A percentile compares a stretch with the other conserved stretches of the same genome.
Evolutionary conservation across 2,329 filamentous ascomycete species (phyloP).

Genomic region (Verticillium klebahnii): DNA sequence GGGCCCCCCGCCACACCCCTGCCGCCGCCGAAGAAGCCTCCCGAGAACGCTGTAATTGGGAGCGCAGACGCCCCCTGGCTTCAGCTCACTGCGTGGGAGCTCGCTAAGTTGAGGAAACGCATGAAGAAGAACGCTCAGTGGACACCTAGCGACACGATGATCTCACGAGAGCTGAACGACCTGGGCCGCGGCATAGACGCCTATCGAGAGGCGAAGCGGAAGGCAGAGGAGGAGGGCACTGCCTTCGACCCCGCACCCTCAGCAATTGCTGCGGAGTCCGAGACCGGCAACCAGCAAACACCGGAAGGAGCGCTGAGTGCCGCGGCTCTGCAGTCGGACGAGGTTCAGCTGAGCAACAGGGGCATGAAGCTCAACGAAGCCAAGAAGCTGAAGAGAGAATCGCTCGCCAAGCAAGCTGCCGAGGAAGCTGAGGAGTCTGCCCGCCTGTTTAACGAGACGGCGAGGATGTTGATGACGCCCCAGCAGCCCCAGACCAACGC

Average conservation of each 20-base stretch:
- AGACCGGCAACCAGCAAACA: slow-evolving; percentile 46
- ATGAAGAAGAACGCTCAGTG: slow-evolving; percentile 93
- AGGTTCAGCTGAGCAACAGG: slow-evolving; percentile 62
- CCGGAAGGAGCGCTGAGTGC: slow-evolving; percentile 57
- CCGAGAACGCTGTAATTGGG: slow-evolving; percentile 53
- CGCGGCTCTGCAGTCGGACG: slow-evolving; percentile 52
- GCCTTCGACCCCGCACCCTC: slow-evolving; percentile 48
- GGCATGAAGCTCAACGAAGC: slow-evolving; percentile 77
- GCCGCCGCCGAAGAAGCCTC: slow-evolving; percentile 42
- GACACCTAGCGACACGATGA: slow-evolving; percentile 83
- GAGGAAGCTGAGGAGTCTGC: slow-evolving; percentile 58
- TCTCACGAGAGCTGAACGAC: slow-evolving; percentile 68
- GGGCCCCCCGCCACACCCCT: slow-evolving; percentile 35
- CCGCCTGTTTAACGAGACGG: slow-evolving; percentile 45
- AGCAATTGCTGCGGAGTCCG: slow-evolving; percentile 38
- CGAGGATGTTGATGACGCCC: slow-evolving; percentile 37
- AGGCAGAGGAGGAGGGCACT: slow-evolving; percentile 61
- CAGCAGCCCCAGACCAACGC: slow-evolving; percentile 16
- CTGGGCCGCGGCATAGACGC: slow-evolving; percentile 64
- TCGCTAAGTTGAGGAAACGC: slow-evolving; percentile 68
- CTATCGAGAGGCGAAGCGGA: slow-evolving; percentile 56
- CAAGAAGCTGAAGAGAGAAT: slow-evolving; percentile 68
- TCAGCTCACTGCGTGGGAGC: slow-evolving; percentile 59
- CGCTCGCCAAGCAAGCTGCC: slow-evolving; percentile 55
- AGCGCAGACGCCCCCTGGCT: slow-evolving; percentile 61